These are phyloP conservation scores for Galeopsis tetrahit DNA, from an alignment of 257 asterid genomes.

Conservation along the genomic window DNA sequence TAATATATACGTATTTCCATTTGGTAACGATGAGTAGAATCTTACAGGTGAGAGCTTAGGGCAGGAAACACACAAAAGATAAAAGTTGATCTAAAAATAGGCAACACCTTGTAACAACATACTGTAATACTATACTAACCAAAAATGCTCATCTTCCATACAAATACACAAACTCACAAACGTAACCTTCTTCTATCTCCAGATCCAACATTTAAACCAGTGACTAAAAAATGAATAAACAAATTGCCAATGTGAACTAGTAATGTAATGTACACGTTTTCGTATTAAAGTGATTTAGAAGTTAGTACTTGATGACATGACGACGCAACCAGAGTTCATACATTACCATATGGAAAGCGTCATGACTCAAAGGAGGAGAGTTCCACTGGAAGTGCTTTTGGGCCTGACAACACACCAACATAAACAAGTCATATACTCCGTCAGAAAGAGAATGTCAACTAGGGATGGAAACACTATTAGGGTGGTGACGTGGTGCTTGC, in stretches of 20 bases:
- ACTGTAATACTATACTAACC: neutral
- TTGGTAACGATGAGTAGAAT: neutral
- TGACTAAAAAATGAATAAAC: slow-evolving; percentile 31
- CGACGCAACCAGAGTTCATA: slow-evolving; percentile 97
- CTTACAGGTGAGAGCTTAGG: too few relatives aligned
- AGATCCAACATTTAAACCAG: slow-evolving; percentile 23
- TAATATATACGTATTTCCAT: neutral
- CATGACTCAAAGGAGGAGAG: slow-evolving; percentile 71
- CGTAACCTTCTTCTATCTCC: slow-evolving; percentile 19
- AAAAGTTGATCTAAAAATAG: neutral
- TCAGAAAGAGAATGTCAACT: neutral
- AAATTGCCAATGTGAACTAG: slow-evolving; percentile 27
- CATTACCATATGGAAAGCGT: slow-evolving; percentile 96
- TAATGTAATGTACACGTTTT: slow-evolving; percentile 54
- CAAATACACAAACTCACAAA: slow-evolving; percentile 15
- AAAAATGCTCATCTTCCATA: neutral
- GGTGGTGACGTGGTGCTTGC: neutral
- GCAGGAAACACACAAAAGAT: neutral
- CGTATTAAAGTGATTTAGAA: slow-evolving; percentile 17
- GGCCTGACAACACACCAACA: slow-evolving; percentile 50
- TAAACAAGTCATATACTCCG: neutral
- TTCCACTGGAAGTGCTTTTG: slow-evolving; percentile 98
- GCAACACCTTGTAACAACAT: neutral
- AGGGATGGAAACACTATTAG: neutral
- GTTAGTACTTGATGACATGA: slow-evolving; percentile 81